A percentile compares a stretch with the other conserved stretches of the same genome.
phyloP scores from a whole-genome alignment of 352 stramenopile species.

The Nothophytophthora sp. region DNA sequence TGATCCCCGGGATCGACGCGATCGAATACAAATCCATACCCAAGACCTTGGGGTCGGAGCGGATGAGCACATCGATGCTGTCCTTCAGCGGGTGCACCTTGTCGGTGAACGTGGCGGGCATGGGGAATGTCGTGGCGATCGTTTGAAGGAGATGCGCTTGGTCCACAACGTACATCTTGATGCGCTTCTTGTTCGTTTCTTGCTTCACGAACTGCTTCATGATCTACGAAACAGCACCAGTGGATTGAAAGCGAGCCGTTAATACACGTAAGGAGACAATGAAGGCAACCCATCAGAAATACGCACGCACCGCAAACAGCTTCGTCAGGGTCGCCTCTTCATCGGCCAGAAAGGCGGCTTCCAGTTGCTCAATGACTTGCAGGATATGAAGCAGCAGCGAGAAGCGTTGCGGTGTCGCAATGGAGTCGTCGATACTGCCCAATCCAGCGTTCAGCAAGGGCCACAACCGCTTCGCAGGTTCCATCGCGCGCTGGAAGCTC shows the following conservation, averaged over 20 bases:
- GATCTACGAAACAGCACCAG: conserved; percentile 17
- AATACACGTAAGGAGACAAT: neutral
- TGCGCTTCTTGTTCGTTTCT: conserved; percentile 48
- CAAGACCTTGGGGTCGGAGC: conserved; percentile 72
- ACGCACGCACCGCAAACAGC: conserved; percentile 36
- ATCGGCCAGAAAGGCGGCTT: conserved; percentile 36
- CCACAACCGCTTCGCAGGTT: conserved; percentile 53
- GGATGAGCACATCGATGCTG: conserved; percentile 59
- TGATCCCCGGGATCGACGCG: conserved; percentile 34
- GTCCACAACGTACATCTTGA: conserved; percentile 37
- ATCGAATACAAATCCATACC: conserved; percentile 69
- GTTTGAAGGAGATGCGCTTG: conserved; percentile 52
- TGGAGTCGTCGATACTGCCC: conserved; percentile 42
- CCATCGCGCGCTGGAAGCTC: conserved; percentile 39
- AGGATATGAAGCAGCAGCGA: conserved; percentile 64
- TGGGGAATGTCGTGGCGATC: conserved; percentile 41
- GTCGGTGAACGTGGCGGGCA: conserved; percentile 35
- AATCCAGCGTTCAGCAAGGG: conserved; percentile 43
- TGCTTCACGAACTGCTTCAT: conserved; percentile 55
- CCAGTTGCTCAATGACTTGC: conserved; percentile 63
- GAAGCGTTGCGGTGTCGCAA: conserved; percentile 61
- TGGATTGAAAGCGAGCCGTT: neutral
- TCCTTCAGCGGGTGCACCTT: conserved; percentile 43
- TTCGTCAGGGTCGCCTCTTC: conserved; percentile 34
- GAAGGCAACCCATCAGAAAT: neutral